Conservation (phyloP, 805 yeast species). For the Metschnikowia sp. region DNA sequence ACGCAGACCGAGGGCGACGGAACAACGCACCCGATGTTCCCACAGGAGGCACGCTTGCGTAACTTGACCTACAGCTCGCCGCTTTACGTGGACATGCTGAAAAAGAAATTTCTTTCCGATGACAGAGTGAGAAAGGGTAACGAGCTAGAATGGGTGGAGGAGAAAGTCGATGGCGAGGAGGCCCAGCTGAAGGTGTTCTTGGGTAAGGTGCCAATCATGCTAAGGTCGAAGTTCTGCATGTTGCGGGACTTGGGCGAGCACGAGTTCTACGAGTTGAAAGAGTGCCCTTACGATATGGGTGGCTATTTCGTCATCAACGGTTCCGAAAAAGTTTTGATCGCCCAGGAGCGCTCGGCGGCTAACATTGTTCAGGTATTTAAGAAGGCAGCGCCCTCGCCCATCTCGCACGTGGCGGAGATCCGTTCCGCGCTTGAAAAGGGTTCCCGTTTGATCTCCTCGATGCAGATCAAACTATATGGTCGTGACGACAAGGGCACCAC, state of each 20-base stretch:
- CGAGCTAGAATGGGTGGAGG: slow-evolving; percentile 54
- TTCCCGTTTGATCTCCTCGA: slow-evolving; percentile 85
- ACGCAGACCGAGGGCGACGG: slow-evolving; percentile 99
- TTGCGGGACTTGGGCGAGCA: slow-evolving; percentile 85
- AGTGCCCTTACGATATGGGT: slow-evolving; percentile 99
- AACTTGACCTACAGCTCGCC: slow-evolving; percentile 96
- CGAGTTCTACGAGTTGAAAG: slow-evolving; percentile 92
- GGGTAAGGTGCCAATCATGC: slow-evolving; percentile 98
- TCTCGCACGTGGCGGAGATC: slow-evolving; percentile 93
- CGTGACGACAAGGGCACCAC: slow-evolving; percentile 67
- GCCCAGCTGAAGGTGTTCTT: slow-evolving; percentile 72
- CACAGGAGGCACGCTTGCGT: slow-evolving; percentile 96
- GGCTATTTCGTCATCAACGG: slow-evolving; percentile 98
- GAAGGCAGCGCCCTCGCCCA: slow-evolving; percentile 95
- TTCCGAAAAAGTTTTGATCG: slow-evolving; percentile 95
- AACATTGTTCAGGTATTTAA: slow-evolving; percentile 98
- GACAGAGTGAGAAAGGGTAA: slow-evolving; percentile 55
- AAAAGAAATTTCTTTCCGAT: slow-evolving; percentile 78
- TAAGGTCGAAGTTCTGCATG: slow-evolving; percentile 93
- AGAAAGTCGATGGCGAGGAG: slow-evolving; percentile 51
- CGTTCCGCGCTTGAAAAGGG: slow-evolving; percentile 97
- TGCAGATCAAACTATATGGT: slow-evolving; percentile 90
- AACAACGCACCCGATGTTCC: slow-evolving; percentile 97
- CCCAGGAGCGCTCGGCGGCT: slow-evolving; percentile 98
- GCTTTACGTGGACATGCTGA: slow-evolving; percentile 91